Percentiles rank a stretch among this genome's conserved stretches.
Evolutionary conservation across 2,329 filamentous ascomycete species (phyloP).

Genomic region (Leptographium galeiforme): DNA sequence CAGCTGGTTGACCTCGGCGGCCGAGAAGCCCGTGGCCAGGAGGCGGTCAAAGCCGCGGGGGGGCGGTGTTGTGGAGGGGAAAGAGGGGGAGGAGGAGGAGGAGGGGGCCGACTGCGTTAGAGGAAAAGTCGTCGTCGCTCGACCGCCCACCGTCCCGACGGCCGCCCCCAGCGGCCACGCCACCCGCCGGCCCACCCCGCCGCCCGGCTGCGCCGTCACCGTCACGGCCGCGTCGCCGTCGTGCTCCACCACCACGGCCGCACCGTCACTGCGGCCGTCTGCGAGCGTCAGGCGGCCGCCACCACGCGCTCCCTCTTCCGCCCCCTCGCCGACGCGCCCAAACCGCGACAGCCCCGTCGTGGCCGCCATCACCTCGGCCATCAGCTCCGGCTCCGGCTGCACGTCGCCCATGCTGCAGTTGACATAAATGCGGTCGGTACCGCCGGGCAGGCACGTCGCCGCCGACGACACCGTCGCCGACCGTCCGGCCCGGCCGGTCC

Average conservation of each 20-base stretch:
- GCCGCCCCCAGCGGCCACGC: too few species aligned
- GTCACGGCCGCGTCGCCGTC: not conserved
- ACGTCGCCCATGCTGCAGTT: conserved; percentile 83
- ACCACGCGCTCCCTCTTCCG: too few species aligned
- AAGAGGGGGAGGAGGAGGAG: conserved; percentile 3
- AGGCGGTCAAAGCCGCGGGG: conserved; percentile 83
- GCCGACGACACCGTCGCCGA: not conserved
- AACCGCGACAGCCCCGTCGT: not conserved
- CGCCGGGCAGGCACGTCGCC: not conserved
- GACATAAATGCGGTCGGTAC: conserved; percentile 54
- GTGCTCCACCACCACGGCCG: too few species aligned
- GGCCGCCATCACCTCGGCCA: not conserved
- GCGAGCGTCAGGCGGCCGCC: conserved; percentile 15
- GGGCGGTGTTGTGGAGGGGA: conserved; percentile 28
- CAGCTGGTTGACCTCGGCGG: conserved; percentile 70
- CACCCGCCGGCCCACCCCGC: too few species aligned
- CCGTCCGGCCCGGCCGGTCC: conserved; percentile 22
- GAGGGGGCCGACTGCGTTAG: not conserved
- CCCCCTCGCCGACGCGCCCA: not conserved
- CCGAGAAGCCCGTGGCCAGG: conserved; percentile 65
- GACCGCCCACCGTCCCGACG: too few species aligned
- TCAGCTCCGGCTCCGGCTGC: conserved; percentile 33
- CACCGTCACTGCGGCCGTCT: conserved; percentile 11
- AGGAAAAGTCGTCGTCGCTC: too few species aligned
- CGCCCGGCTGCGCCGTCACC: conserved; percentile 1